Base-by-base conservation (phyloP, 139 green algal genomes). In the Chlamydomonas asymmetrica region DNA sequence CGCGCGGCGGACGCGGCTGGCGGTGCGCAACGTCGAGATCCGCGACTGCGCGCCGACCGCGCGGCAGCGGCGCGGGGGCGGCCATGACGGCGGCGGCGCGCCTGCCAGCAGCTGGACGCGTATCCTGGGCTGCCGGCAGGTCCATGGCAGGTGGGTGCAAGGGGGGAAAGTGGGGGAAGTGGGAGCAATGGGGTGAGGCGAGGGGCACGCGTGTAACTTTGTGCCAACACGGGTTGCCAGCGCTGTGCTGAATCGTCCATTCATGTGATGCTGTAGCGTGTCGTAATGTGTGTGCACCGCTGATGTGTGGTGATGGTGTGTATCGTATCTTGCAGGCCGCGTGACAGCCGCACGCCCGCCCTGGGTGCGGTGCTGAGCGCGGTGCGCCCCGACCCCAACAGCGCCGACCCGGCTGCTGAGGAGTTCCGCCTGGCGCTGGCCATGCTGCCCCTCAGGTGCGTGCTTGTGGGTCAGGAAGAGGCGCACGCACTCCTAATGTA, bases 341-440 rank as follows among this genome's bases (percentile, higher is more conserved):
- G 80, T 20, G 80, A 85, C 74, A 75, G 50, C 40, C 80, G 80
- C 1, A 13, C 80, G 18, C 65, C 69, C 31, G 37, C 76, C 70
- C 63, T 88, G 50, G 80, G 83, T 62, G 31, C 92, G 49, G 79
- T 86, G 64, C 74, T 93, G 63, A 85, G 88, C 39, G 82, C 71
- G 8, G 82, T 92, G 29, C 63, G 78, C 25, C 84, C 86, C 10
- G 80, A 88, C 37, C 76, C 81, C 6, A 49, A 41, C 3, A 54
- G 65, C 25, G 43, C 27, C 29, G 76, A 66, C 29, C 68, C 75
- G 29, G 62, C 79, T 39, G 40, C 77, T 1, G 71, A 89, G 74
- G 90, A 95, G 80, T 84, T 85, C 39, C 61, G 88, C 4, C 34
- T 95, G 62, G 48, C 71, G 4, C 74, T 69, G 35, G 69, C 63